Conservation (phyloP, 441 rosid genomes). For the Pelargonium cotyledonis region DNA sequence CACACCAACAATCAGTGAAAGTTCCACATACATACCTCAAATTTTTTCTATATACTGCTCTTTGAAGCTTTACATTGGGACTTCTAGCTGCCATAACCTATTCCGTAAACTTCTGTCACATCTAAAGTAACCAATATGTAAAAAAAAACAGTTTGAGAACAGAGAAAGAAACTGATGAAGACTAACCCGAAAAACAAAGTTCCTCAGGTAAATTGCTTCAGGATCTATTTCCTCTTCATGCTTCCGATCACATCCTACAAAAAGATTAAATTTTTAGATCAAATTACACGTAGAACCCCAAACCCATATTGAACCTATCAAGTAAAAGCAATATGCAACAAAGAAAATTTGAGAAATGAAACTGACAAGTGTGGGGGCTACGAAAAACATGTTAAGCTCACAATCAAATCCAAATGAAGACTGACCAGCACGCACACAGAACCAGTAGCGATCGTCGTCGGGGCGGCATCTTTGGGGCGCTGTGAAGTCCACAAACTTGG, state of each 20-base stretch:
- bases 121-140: neutral
- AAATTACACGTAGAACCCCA: too few species aligned
- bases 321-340: neutral
- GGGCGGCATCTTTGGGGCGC: slow-evolving; percentile 55
- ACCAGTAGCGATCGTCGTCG: slow-evolving; percentile 75
- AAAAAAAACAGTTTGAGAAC: slow-evolving; percentile 2
- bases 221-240: slow-evolving; percentile 87
- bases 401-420: neutral
- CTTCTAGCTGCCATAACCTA: slow-evolving; percentile 99
- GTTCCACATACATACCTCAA: slow-evolving; percentile 25
- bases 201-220: slow-evolving; percentile 71
- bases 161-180: neutral
- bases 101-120: slow-evolving; percentile 17
- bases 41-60: slow-evolving; percentile 44
- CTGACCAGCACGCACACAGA: slow-evolving; percentile 77
- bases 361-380: too few species aligned
- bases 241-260: slow-evolving; percentile 80
- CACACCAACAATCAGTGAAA: neutral
- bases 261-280: neutral
- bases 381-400: neutral
- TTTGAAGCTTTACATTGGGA: slow-evolving; percentile 69
- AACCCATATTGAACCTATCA: neutral
- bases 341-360: too few species aligned
- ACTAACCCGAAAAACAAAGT: slow-evolving; percentile 76
- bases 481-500: slow-evolving; percentile 86